Evolutionary conservation across 2,329 filamentous ascomycete species (phyloP), one percentile per base, ranked within the genome.

Genomic region (Elsinoe perseae): DNA sequence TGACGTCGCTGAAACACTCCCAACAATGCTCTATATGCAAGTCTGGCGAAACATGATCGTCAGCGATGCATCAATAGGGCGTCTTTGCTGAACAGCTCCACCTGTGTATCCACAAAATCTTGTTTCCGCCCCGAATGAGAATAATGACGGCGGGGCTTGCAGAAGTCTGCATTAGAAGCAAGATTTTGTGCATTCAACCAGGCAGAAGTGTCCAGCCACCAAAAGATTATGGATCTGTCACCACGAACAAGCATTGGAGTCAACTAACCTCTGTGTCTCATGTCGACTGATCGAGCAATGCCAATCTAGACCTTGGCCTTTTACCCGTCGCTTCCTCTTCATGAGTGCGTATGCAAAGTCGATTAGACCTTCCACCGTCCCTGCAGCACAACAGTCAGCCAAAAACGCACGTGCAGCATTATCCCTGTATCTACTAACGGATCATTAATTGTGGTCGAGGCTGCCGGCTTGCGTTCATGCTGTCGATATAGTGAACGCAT

Each of bases 1-100:
- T 95, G 90, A 68, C 86, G 89, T 62, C 77, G 79, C 48, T 70
- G 68, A 63, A 96, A 75, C 25, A 93, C 83, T 53, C 76, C 73
- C 44, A 75, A 69, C 64, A 95, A 95, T 4, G 89, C 89, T 25
- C 76, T 75, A 53, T 83, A 82, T 0, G 83, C 85, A 58, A 92
- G 73, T 75, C 84, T 87, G 60, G 23, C 32, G 38, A 32, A 50
- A 56, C 30, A 40, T 48, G 18, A 43, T 57, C 52, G 34, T 54
- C 34, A 44, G 46, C 25, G n/a, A n/a, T 56, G 28, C 14, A 30
- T 52, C 48, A 52, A 52, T 21, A 18, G 23, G 27, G 23, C n/a
- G 40, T 23, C 32, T 36, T 14, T 36, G 40, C n/a, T 18, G 20
- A 27, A 25, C 23, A 44, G 14, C 9, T 27, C 23, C 20, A 20